These are phyloP conservation scores for Trichophyton equinum DNA, from an alignment of 2,329 filamentous ascomycete species.

Conservation along the genomic window DNA sequence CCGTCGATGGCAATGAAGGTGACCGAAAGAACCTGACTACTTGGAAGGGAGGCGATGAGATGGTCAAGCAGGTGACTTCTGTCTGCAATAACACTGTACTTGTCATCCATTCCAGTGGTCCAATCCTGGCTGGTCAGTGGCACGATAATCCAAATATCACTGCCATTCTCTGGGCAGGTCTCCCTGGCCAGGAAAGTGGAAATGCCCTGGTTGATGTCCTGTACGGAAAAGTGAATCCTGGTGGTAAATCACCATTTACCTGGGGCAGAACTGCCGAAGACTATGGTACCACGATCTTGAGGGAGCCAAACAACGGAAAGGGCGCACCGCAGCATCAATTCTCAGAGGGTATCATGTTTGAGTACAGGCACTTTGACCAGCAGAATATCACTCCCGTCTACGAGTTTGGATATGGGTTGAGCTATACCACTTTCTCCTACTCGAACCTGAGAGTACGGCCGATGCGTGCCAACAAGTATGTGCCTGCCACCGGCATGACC, in stretches of 20 bases:
- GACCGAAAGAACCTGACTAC: conserved; percentile 88
- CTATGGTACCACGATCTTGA: conserved; percentile 46
- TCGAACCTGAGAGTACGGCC: conserved; percentile 41
- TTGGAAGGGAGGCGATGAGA: conserved; percentile 67
- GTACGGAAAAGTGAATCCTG: conserved; percentile 54
- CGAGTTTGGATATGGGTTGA: conserved; percentile 49
- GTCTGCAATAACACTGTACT: conserved; percentile 82
- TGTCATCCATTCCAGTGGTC: conserved; percentile 73
- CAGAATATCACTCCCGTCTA: conserved; percentile 42
- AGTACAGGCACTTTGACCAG: conserved; percentile 40
- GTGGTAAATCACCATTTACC: conserved; percentile 51
- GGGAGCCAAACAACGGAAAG: conserved; percentile 45
- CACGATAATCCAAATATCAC: conserved; percentile 53
- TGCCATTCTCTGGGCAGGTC: conserved; percentile 61
- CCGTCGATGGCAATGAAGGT: conserved; percentile 67
- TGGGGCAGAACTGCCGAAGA: conserved; percentile 41
- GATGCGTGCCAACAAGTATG: conserved; percentile 38
- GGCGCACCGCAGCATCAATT: conserved; percentile 48
- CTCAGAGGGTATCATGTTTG: conserved; percentile 49
- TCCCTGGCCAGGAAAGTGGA: conserved; percentile 63
- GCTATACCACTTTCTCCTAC: conserved; percentile 48
- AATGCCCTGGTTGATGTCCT: conserved; percentile 63
- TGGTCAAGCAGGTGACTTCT: conserved; percentile 69
- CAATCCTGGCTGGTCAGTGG: conserved; percentile 59
- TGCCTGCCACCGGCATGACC: conserved; percentile 41